phyloP scores from a whole-genome alignment of 305 asterid genomes.

The Fraxinus sp. region DNA sequence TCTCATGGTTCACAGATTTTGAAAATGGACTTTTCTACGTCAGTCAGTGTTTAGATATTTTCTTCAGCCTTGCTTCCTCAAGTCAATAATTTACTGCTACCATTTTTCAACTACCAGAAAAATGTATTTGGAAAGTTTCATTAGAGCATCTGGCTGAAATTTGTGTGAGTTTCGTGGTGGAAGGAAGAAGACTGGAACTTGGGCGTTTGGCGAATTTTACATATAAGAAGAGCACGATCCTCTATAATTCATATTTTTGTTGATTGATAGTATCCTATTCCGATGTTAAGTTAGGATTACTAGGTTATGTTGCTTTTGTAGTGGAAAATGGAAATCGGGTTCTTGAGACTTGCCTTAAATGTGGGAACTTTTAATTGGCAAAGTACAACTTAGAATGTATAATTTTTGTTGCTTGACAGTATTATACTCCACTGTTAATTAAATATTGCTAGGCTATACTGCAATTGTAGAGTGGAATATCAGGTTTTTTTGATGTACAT shows the following conservation, averaged over 20 bases:
- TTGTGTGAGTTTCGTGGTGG: not conserved
- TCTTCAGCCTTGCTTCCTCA: not conserved
- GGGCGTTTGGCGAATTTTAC: not conserved
- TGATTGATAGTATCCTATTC: not conserved
- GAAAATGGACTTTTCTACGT: not conserved
- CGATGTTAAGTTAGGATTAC: not conserved
- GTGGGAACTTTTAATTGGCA: not conserved
- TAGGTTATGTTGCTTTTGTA: not conserved
- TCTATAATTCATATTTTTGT: not conserved
- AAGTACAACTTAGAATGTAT: not conserved
- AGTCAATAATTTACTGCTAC: not conserved
- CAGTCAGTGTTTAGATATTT: not conserved
- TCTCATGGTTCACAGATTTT: not conserved
- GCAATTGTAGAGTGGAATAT: not conserved
- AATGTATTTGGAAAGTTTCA: not conserved
- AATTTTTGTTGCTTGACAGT: conserved; percentile 5
- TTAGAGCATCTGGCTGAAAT: not conserved
- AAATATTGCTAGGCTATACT: not conserved
- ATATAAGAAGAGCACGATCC: not conserved
- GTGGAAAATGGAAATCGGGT: not conserved
- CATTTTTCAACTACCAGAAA: not conserved
- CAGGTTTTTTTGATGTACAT: not conserved
- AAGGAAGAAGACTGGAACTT: not conserved
- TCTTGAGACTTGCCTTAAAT: not conserved
- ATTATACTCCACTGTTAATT: conserved; percentile 2